Base-by-base conservation (phyloP, 768 basidiomycete genomes). In the Agrocybe pediades region DNA sequence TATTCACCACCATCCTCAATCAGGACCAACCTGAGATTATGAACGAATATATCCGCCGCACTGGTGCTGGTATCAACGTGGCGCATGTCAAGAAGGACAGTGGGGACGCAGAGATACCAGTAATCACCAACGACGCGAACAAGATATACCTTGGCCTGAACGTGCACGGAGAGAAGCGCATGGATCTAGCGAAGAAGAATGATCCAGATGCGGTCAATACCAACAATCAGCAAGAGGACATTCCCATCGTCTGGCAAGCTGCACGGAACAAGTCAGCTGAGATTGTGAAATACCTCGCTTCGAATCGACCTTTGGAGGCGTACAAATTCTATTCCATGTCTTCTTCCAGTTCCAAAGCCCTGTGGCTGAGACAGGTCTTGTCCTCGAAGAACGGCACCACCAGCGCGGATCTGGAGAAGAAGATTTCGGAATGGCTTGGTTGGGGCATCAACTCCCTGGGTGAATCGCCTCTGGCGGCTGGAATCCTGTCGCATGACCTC, bases 151-250 rank as follows among this genome's bases (percentile, higher is more conserved):
- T 85, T 16, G 84, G 85, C 0, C 71, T 87, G 39, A 78, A 78
- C 50, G 81, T 86, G 19, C 81, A 84, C 53, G 84, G 84, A n/a
- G 84, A 83, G 71, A 85, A 86, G 60, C 72, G 81, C 2, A 71
- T 72, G 15, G 83, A 85, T 58, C 70, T 85, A 8, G 79, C 80
- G 0, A 69, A 62, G 47, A 76, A 72, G 59, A 77, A 77, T 46
- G 82, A 84, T 57, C 80, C 81, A 0, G 72, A 80, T 53, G 76
- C 75, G 2, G 42, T 47, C 19, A 41, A 56, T 7, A 15, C 49
- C 13, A 15, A 54, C 1, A 51, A 54, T 3, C 33, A 51, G 25
- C 49, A 41, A 25, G 26, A 42, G 6, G 20, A 52, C 30, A 57
- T 44, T 36, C 60, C 77, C 63, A 8, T 72, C 69, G 19, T 83